A percentile compares a stretch with the other conserved stretches of the same genome.
phyloP scores from a whole-genome alignment of 805 yeast species.

The Candida arabinofermentans region DNA sequence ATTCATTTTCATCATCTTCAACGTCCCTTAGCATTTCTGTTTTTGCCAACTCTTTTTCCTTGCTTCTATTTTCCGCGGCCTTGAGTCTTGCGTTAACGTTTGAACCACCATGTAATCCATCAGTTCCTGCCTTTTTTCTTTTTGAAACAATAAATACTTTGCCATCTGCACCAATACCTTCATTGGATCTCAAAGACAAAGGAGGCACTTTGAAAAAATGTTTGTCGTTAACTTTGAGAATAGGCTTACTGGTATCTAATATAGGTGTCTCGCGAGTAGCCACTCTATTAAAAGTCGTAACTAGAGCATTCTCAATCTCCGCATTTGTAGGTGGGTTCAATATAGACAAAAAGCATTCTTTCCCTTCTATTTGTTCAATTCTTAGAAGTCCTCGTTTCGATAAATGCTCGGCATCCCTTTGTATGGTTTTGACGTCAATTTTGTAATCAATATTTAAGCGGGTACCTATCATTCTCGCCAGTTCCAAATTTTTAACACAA shows the following conservation, averaged over 20 bases:
- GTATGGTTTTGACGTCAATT: constrained; percentile 53
- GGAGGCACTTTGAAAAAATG: constrained; percentile 22
- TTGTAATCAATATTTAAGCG: constrained; percentile 33
- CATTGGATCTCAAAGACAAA: not conserved
- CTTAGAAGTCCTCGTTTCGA: constrained; percentile 25
- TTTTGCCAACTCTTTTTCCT: constrained; percentile 3
- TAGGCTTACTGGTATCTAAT: constrained; percentile 5
- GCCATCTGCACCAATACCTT: not conserved
- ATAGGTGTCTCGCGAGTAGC: constrained; percentile 3
- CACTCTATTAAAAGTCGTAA: not conserved
- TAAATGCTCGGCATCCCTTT: constrained; percentile 39
- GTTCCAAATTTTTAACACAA: constrained; percentile 36
- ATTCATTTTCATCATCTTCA: not conserved
- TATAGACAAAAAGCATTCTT: constrained; percentile 10
- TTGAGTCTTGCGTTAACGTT: constrained; percentile 12
- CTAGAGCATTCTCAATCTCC: constrained; percentile 7
- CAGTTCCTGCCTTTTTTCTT: not conserved
- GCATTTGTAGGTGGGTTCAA: constrained; percentile 11
- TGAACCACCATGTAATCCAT: not conserved
- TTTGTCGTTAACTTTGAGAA: constrained; percentile 17
- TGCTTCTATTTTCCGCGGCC: constrained; percentile 7
- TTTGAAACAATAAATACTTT: not conserved
- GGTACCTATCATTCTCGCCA: constrained; percentile 39
- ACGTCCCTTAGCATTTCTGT: constrained; percentile 1
- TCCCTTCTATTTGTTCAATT: constrained; percentile 5